Percentiles rank a stretch among this genome's conserved stretches.
Conservation (phyloP, 202 grass and related monocot genomes). For the Panicum hallii region DNA sequence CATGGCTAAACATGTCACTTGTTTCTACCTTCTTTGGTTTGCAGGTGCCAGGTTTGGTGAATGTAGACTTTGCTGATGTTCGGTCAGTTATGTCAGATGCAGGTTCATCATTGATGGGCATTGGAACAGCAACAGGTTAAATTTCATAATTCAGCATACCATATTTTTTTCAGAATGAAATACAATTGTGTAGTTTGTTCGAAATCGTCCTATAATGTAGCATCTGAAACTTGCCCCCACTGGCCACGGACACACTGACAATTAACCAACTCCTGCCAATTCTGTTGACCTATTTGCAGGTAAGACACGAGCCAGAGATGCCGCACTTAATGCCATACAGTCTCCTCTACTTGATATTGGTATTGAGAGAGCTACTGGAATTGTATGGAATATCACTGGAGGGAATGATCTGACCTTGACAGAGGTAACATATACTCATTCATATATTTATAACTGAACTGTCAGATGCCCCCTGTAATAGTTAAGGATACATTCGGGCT, state of each 20-base stretch:
- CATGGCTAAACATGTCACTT: not conserved
- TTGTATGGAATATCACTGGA: constrained; percentile 99
- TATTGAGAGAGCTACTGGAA: constrained; percentile 95
- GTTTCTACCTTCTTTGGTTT: constrained; percentile 38
- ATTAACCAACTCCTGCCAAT: not conserved
- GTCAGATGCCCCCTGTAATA: not conserved
- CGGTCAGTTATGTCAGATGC: constrained; percentile 92
- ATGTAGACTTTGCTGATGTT: constrained; percentile 97
- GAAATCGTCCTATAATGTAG: not conserved
- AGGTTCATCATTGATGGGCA: constrained; percentile 95
- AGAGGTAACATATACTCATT: constrained; percentile 59
- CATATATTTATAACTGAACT: not conserved
- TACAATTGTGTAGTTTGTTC: not conserved
- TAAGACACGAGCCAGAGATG: constrained; percentile 96
- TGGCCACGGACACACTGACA: not conserved
- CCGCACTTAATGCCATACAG: constrained; percentile 96
- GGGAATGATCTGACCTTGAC: constrained; percentile 92
- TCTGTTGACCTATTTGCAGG: constrained; percentile 53
- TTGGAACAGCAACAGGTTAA: constrained; percentile 93
- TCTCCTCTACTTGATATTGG: constrained; percentile 96
- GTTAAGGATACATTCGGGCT: not conserved
- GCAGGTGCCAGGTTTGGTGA: constrained; percentile 96
- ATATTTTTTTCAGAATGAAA: constrained; percentile 15
- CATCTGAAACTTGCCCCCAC: not conserved
- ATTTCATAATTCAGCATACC: constrained; percentile 2